Conservation (phyloP, 179 eudicot genomes). For the Silene vulgaris region DNA sequence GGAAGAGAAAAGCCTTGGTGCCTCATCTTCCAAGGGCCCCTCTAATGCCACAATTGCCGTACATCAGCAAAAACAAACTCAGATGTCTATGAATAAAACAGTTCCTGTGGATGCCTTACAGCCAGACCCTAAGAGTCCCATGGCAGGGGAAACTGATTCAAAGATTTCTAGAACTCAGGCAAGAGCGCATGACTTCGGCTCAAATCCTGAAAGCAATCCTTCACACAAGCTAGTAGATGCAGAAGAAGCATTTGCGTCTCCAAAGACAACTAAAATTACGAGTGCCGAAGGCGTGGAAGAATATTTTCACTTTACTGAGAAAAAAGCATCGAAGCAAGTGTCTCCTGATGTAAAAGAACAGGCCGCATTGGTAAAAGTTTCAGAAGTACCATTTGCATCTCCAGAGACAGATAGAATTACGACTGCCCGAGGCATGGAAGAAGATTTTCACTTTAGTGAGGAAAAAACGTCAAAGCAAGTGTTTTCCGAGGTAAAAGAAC, state of each 20-base stretch:
- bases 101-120: conserved; percentile 21
- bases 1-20: conserved; percentile 22
- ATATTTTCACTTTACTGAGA: conserved; percentile 25
- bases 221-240: conserved; percentile 25
- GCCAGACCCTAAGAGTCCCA: conserved; percentile 22
- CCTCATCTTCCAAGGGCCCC: conserved; percentile 15
- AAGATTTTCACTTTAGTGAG: conserved; percentile 25
- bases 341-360: conserved; percentile 22
- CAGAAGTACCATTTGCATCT: conserved; percentile 25
- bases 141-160: conserved; percentile 26
- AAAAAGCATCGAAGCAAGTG: conserved; percentile 27
- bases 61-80: conserved; percentile 25
- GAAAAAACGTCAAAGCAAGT: conserved; percentile 27
- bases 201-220: conserved; percentile 23
- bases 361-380: conserved; percentile 29
- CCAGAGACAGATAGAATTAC: conserved; percentile 25
- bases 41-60: conserved; percentile 28
- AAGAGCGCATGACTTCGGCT: conserved; percentile 24
- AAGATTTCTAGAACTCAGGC: conserved; percentile 28
- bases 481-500: conserved; percentile 21
- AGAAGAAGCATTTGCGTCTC: conserved; percentile 22
- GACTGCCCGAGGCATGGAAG: conserved; percentile 24
- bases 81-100: conserved; percentile 26
- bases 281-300: conserved; percentile 25
- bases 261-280: conserved; percentile 24